Evolutionary conservation across 768 basidiomycete species (phyloP).

Genomic region (Termitomyces sp.): DNA sequence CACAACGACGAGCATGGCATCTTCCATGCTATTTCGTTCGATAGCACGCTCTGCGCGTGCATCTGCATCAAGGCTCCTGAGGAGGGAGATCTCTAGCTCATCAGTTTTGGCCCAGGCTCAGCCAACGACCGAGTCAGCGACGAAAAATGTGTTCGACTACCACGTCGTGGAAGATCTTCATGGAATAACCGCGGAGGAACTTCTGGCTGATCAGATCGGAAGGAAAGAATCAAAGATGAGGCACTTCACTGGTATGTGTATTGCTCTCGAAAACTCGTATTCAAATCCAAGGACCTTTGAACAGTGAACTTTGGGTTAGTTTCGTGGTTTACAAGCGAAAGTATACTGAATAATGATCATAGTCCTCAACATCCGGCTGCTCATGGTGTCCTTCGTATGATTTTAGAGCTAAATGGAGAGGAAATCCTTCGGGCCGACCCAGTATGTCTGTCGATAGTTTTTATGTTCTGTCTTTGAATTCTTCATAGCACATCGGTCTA

Average conservation of each 20-base stretch:
- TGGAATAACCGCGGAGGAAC: constrained; percentile 69
- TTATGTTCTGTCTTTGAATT: not conserved
- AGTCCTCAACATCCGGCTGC: constrained; percentile 98
- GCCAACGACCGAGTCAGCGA: constrained; percentile 20
- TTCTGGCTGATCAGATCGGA: constrained; percentile 65
- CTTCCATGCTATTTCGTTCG: constrained; percentile 53
- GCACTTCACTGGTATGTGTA: constrained; percentile 81
- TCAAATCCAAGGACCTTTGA: constrained; percentile 6
- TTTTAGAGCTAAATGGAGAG: constrained; percentile 96
- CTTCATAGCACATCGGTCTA: constrained; percentile 79
- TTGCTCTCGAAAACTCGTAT: not conserved
- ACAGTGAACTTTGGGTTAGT: constrained; percentile 92
- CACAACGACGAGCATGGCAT: constrained; percentile 46
- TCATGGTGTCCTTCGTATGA: constrained; percentile 96
- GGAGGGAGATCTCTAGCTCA: constrained; percentile 33
- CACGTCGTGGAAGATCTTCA: constrained; percentile 85
- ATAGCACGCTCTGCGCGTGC: constrained; percentile 40
- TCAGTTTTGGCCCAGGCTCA: constrained; percentile 24
- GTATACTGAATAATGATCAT: not conserved
- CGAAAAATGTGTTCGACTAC: constrained; percentile 52
- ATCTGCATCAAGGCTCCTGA: constrained; percentile 21
- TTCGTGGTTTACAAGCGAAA: not conserved
- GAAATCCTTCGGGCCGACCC: constrained; percentile 87
- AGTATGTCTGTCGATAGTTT: constrained; percentile 33
- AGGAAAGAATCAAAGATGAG: constrained; percentile 76